These are phyloP conservation scores for Cutaneotrichosporon sp. DNA, from an alignment of 1,284 basidiomycete genomes.

Conservation along the genomic window DNA sequence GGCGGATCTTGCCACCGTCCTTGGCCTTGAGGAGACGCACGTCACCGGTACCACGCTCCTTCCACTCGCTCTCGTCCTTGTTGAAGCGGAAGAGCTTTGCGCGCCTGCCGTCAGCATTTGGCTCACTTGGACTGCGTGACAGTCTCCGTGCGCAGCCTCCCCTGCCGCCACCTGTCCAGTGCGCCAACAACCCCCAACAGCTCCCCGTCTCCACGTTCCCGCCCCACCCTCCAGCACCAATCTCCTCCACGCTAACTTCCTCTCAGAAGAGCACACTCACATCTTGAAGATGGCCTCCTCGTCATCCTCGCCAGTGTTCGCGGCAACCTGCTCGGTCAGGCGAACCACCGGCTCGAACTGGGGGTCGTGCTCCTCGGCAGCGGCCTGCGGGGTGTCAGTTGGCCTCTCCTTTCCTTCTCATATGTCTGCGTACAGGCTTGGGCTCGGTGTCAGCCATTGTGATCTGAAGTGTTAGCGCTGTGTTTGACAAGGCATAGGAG, in stretches of 20 bases:
- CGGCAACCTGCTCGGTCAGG: slow-evolving; percentile 86
- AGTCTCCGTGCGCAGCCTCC: no score
- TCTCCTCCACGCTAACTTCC: background rate
- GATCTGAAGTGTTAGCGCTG: slow-evolving; percentile 7
- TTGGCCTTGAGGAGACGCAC: slow-evolving; percentile 82
- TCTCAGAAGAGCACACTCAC: slow-evolving; percentile 62
- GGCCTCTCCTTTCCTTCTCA: background rate
- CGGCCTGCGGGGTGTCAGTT: slow-evolving; percentile 6
- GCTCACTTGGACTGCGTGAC: no score
- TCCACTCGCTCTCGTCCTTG: slow-evolving; percentile 79
- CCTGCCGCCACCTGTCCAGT: no score
- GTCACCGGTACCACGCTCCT: slow-evolving; percentile 78
- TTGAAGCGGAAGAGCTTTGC: slow-evolving; percentile 99
- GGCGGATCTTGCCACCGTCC: slow-evolving; percentile 81
- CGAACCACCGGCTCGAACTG: slow-evolving; percentile 96
- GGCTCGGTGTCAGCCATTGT: slow-evolving; percentile 23
- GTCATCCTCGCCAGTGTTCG: slow-evolving; percentile 93
- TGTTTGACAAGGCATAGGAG: no score
- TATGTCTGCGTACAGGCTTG: slow-evolving; percentile 11
- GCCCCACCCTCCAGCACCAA: background rate
- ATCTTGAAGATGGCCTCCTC: slow-evolving; percentile 94
- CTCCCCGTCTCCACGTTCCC: no score
- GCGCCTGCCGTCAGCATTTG: no score
- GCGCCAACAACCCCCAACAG: no score
- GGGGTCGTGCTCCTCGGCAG: slow-evolving; percentile 67